Evolutionary conservation across 2,329 filamentous ascomycete genomes (phyloP).

Genomic region (Biscogniauxia marginata): DNA sequence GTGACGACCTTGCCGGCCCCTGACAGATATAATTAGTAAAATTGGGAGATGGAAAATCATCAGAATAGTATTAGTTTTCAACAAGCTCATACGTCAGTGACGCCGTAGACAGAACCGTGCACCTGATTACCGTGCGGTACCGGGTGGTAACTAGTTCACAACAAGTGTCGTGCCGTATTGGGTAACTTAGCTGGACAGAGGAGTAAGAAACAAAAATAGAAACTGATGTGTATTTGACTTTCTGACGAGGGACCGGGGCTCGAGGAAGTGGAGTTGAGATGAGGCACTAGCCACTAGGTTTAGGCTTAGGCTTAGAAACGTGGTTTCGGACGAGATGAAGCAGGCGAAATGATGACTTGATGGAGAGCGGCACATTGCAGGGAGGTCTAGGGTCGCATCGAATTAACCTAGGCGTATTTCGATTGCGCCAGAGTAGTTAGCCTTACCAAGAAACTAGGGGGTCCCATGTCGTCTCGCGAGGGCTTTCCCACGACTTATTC

Average conservation of each 20-base stretch:
- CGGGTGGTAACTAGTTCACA: background rate
- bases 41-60: background rate
- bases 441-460: background rate
- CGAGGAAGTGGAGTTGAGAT: background rate
- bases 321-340: background rate
- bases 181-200: background rate
- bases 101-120: background rate
- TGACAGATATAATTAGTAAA: background rate
- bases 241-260: background rate
- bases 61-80: background rate
- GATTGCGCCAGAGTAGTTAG: background rate
- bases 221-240: background rate
- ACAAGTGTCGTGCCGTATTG: background rate
- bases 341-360: background rate
- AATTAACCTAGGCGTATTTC: background rate
- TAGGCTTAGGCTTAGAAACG: background rate
- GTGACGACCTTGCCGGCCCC: background rate
- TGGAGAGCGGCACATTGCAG: background rate
- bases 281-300: background rate
- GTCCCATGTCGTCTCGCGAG: background rate
- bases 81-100: background rate
- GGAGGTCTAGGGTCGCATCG: background rate
- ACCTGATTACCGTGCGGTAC: background rate
- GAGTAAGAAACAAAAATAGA: background rate
- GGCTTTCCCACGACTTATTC: background rate